Base-by-base conservation (phyloP, 495 filamentous ascomycete genomes). In the Penicillium alfredii region DNA sequence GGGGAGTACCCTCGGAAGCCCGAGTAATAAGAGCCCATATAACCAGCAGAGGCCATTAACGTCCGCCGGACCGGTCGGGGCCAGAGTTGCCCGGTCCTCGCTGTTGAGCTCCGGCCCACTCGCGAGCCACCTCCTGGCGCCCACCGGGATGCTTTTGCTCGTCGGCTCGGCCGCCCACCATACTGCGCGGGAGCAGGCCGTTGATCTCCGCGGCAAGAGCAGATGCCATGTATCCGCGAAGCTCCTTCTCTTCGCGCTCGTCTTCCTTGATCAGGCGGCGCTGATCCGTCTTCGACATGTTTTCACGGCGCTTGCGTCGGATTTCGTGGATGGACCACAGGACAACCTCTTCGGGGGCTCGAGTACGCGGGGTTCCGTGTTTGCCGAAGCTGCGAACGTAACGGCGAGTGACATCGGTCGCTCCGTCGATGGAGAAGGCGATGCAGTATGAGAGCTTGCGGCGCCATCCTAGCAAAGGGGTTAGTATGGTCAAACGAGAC, bases 391-490 rank as follows among this genome's bases (percentile, higher is more conserved):
- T 89, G 43, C 89, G 88, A 19, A 95, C 87, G 50, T 99, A 99
- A 43, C 92, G 84, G 10, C 90, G 79, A 8, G 92, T 99, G 16
- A 99, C 92, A 58, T 99, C 92, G 38, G 84, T 89, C 19, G 86
- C 89, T 25, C 92, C 92, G 45, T 99, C 92, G 44, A 84, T 86
- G 23, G 87, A 93, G 60, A 99, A 99, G 24, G 92, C 92, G 41
- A 99, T 79, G 66, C 88, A 95, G 64, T 99, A 99, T 0, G 86
- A 84, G 66, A 97, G 81, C 64, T 93, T 90, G 60, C 89, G 87
- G 35, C 81, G 76, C 92, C 92, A 98, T n/a, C n/a, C n/a, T n/a
- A n/a, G n/a, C n/a, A n/a, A n/a, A n/a, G n/a, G n/a, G n/a, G n/a
- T n/a, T n/a, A n/a, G n/a, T n/a, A n/a, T n/a, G n/a, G n/a, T n/a